Conservation (phyloP, 192 early-diverging fungal genomes). For the Rhizophagus prolifer region DNA sequence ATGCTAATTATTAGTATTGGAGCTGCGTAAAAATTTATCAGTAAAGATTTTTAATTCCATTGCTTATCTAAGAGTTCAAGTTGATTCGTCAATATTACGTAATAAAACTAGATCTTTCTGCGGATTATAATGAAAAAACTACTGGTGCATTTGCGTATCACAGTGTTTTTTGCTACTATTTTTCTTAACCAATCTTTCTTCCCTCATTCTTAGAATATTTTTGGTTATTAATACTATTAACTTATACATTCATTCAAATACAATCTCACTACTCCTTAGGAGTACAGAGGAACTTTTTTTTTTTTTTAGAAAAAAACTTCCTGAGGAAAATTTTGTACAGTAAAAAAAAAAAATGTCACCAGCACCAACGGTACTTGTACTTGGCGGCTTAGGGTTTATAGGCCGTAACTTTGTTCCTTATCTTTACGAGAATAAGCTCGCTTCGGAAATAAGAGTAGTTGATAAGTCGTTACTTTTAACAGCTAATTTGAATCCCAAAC, state of each 20-base stretch:
- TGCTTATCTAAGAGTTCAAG: too few relatives aligned
- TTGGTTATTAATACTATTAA: background rate
- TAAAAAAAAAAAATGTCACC: constrained; percentile 35
- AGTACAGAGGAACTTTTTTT: background rate
- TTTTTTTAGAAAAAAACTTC: background rate
- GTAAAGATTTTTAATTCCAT: too few relatives aligned
- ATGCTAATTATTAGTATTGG: too few relatives aligned
- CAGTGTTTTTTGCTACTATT: background rate
- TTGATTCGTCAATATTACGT: too few relatives aligned
- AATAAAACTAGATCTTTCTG: too few relatives aligned
- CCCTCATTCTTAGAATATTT: background rate
- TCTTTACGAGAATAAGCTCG: constrained; percentile 67
- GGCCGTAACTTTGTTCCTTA: constrained; percentile 77
- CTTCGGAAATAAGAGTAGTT: constrained; percentile 64
- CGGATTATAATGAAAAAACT: too few relatives aligned
- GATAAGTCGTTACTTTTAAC: constrained; percentile 85
- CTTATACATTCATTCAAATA: constrained; percentile 11
- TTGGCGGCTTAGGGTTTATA: constrained; percentile 85
- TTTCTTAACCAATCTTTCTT: background rate
- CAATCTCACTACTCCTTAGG: background rate
- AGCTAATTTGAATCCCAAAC: constrained; percentile 62
- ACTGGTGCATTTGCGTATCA: too few relatives aligned
- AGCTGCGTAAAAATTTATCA: too few relatives aligned
- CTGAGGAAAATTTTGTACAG: background rate
- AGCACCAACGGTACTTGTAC: constrained; percentile 65